These are phyloP conservation scores for Aspergillus felis DNA, from an alignment of 2,329 filamentous ascomycete species.

Conservation along the genomic window DNA sequence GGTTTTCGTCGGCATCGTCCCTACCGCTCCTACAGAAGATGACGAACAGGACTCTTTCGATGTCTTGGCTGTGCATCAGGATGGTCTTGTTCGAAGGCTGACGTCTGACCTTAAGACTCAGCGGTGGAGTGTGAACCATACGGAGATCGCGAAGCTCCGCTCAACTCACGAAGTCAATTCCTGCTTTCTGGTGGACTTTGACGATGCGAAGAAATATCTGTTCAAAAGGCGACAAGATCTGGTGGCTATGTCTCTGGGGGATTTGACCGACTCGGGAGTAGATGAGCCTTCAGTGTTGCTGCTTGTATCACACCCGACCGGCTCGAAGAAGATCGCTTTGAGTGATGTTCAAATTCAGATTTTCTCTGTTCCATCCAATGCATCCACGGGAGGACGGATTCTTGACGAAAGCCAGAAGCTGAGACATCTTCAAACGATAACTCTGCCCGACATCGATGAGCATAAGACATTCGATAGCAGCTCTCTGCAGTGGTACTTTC, in stretches of 20 bases:
- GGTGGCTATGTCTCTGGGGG: conserved; percentile 33
- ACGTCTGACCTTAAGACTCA: conserved; percentile 38
- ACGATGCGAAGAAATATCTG: conserved; percentile 38
- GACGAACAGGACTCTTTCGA: conserved; percentile 33
- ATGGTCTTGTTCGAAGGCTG: conserved; percentile 41
- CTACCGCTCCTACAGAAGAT: conserved; percentile 20
- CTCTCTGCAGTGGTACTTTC: conserved; percentile 36
- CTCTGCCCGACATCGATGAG: conserved; percentile 29
- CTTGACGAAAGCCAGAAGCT: conserved; percentile 31
- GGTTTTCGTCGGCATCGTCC: conserved; percentile 37
- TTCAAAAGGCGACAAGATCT: conserved; percentile 40
- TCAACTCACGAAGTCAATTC: conserved; percentile 29
- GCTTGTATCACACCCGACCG: conserved; percentile 37
- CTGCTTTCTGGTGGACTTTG: conserved; percentile 38
- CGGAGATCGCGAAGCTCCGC: conserved; percentile 26
- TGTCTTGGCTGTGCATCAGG: conserved; percentile 41
- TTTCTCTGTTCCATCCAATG: conserved; percentile 34
- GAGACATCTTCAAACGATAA: conserved; percentile 34
- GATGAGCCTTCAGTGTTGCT: conserved; percentile 35
- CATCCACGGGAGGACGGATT: conserved; percentile 16
- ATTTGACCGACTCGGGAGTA: conserved; percentile 22
- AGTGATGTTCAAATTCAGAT: conserved; percentile 37
- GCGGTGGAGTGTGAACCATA: conserved; percentile 37
- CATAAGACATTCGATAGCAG: conserved; percentile 21
- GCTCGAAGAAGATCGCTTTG: conserved; percentile 24